Conservation (phyloP, 768 basidiomycete genomes). For the Collybia nuda region DNA sequence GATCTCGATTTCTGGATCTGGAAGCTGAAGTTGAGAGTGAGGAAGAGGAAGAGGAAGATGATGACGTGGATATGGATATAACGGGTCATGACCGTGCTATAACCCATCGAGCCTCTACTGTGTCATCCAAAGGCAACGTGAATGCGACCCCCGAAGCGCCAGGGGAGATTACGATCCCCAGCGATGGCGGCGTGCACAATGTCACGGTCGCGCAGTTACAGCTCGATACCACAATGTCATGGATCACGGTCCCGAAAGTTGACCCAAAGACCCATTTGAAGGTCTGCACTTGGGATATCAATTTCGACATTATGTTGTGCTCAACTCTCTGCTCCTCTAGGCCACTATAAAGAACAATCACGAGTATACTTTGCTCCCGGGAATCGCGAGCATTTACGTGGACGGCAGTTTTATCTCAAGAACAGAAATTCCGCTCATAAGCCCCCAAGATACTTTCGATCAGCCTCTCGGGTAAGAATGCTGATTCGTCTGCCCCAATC, state of each 20-base stretch:
- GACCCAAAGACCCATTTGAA: conserved; percentile 38
- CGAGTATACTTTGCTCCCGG: conserved; percentile 49
- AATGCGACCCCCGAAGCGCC: conserved; percentile 42
- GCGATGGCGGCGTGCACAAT: conserved; percentile 37
- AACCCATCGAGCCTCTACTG: conserved; percentile 9
- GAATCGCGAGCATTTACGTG: conserved; percentile 50
- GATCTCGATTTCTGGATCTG: background rate
- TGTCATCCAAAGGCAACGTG: conserved; percentile 36
- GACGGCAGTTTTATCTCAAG: conserved; percentile 57
- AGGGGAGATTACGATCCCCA: conserved; percentile 40
- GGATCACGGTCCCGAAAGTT: conserved; percentile 30
- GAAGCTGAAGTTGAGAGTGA: background rate
- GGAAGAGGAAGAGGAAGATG: background rate
- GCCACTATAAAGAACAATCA: conserved; percentile 53
- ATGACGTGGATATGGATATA: too few relatives aligned
- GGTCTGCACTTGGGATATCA: conserved; percentile 16
- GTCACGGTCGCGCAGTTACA: conserved; percentile 38
- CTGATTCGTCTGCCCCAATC: background rate
- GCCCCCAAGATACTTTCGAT: conserved; percentile 43
- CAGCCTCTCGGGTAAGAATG: conserved; percentile 42
- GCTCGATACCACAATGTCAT: conserved; percentile 39
- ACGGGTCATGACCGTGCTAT: too few relatives aligned
- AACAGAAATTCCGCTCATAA: conserved; percentile 39
- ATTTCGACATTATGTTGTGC: background rate
- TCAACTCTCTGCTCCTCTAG: conserved; percentile 24